Conservation (phyloP, 2,329 filamentous ascomycete genomes). For the Chaetomiaceae sp. region DNA sequence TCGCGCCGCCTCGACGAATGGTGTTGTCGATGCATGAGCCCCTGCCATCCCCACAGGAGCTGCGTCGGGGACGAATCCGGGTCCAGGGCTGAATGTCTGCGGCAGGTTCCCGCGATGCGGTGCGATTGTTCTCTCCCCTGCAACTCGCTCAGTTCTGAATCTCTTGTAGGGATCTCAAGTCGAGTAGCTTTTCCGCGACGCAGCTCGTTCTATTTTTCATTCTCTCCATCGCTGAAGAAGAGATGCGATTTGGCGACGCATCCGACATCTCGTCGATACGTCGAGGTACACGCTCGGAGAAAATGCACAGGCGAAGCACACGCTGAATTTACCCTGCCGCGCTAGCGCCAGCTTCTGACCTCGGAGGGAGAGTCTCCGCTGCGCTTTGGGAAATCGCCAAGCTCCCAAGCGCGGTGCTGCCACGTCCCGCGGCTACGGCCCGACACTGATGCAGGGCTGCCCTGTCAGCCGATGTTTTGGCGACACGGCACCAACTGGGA, state of each 20-base stretch:
- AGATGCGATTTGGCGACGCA: not conserved
- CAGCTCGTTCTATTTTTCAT: too few species aligned
- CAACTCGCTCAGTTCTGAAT: too few species aligned
- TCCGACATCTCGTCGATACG: not conserved
- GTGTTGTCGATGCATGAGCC: not conserved
- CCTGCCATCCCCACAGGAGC: not conserved
- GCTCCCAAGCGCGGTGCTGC: constrained; percentile 1
- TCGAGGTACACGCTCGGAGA: not conserved
- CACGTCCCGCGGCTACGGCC: not conserved
- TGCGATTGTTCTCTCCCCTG: not conserved
- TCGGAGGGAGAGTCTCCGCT: constrained; percentile 8
- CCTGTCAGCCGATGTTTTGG: not conserved
- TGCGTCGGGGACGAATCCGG: not conserved
- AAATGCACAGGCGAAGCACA: constrained; percentile 1
- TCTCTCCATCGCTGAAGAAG: not conserved
- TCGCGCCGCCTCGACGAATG: constrained; percentile 8
- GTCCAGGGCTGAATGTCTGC: too few species aligned
- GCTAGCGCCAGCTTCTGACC: not conserved
- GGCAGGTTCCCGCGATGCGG: not conserved
- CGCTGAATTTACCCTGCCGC: constrained; percentile 10
- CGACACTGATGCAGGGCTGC: not conserved
- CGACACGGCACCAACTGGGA: too few species aligned
- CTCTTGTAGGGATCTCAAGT: too few species aligned
- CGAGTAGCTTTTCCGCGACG: too few species aligned
- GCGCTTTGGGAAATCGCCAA: not conserved